Base-by-base conservation (phyloP, 106 monocot genomes). In the Allium cepa region DNA sequence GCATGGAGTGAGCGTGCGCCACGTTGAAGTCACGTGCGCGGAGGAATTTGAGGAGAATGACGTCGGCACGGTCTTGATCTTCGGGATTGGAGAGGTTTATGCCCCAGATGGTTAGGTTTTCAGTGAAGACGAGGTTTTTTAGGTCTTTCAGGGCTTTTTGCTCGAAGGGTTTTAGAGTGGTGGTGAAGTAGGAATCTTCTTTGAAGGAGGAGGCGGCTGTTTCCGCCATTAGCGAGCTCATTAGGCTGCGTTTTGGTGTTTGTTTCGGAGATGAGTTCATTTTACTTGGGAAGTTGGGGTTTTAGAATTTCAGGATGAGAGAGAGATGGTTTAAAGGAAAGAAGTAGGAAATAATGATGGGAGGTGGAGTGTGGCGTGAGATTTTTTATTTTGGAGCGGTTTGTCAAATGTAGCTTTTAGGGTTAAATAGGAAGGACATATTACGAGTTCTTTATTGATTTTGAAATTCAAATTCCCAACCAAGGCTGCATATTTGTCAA, bases 201-300 rank as follows among this genome's bases (percentile, higher is more conserved):
- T 79, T 82, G 79, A 86, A 86, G 10, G 82, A 87, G 46, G 77
- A 27, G 66, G 80, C 62, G 80, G 78, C 56, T 17, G 78, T 68
- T 36, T 72, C 76, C 46, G 79, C 78, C 77, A 77, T 74, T 26
- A 87, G 74, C 10, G 82, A 77, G 60, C 58, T 64, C 9, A 83
- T 62, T 13, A 83, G 74, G 71, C 55, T 77, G 63, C 77, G 73
- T 71, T 74, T 85, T 7, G 71, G n/a, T 57, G 70, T 79, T 48
- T 71, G 64, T 13, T 67, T 51, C 14, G 73, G 17, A 9, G 57
- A 47, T 18, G 73, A 46, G 8, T 10, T 57, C 36, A 36, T 36
- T 36, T 36, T 36, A 36, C 36, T 36, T 36, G 4, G 36, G 36
- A 36, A 5, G 36, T 36, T 36, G 36, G 22, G 36, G 36, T 36